A percentile compares a stretch with the other conserved stretches of the same genome.
Evolutionary conservation across 1,284 basidiomycete species (phyloP).

Genomic region (Papiliotrema fonsecae): DNA sequence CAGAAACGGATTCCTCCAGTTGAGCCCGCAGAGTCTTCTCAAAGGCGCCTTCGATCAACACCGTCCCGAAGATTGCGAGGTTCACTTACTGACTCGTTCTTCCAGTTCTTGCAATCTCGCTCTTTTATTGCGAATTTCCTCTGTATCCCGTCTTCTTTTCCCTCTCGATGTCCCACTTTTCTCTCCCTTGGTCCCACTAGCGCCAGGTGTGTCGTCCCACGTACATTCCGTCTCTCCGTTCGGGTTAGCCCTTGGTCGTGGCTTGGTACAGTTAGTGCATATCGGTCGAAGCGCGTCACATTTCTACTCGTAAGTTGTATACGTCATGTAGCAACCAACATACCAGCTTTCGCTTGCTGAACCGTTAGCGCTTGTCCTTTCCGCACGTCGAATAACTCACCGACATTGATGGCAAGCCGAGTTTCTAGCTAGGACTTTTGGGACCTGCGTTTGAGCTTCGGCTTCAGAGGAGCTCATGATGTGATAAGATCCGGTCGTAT

Average conservation of each 20-base stretch:
- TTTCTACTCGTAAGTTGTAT: conserved; percentile 22
- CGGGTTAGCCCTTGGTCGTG: conserved; percentile 23
- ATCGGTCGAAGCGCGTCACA: conserved; percentile 39
- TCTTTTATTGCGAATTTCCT: conserved; percentile 7
- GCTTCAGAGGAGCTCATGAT: no score
- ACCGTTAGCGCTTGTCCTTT: background rate
- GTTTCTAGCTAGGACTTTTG: conserved; percentile 33
- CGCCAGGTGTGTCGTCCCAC: conserved; percentile 29
- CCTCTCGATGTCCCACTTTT: background rate
- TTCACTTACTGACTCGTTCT: conserved; percentile 12
- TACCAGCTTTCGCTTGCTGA: conserved; percentile 36
- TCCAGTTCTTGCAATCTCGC: conserved; percentile 19
- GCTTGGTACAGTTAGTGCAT: conserved; percentile 38
- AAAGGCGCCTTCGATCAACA: conserved; percentile 1
- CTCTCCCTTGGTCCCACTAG: background rate
- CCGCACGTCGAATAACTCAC: conserved; percentile 9
- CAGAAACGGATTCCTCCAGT: no score
- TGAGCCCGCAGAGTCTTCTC: conserved; percentile 4
- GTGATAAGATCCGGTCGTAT: no score
- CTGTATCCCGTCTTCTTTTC: conserved; percentile 9
- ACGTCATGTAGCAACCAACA: background rate
- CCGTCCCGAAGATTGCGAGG: no score
- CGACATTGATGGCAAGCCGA: conserved; percentile 43
- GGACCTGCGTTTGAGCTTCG: no score
- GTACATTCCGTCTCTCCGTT: conserved; percentile 18